Evolutionary conservation across 1,139 yeast species (phyloP).

Genomic region (Yamadazyma taylorii): DNA sequence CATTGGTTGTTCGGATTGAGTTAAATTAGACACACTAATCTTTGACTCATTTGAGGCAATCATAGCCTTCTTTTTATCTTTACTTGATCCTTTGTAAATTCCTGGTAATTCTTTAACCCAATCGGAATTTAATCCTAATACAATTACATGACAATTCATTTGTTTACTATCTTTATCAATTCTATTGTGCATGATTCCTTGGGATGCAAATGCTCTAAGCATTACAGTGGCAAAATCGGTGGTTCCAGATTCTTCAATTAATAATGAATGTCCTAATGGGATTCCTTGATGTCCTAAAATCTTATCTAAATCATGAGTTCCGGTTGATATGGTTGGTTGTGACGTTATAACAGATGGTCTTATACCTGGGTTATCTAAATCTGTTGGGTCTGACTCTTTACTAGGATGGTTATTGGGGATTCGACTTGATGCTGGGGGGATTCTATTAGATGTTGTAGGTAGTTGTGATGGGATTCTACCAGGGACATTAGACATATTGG

Average conservation of each 20-base stretch:
- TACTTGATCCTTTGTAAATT: conserved; percentile 66
- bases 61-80: conserved; percentile 61
- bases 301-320: conserved; percentile 72
- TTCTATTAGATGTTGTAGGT: neutral
- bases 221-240: conserved; percentile 86
- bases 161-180: conserved; percentile 22
- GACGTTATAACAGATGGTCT: conserved; percentile 79
- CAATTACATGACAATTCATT: conserved; percentile 60
- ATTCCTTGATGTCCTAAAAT: conserved; percentile 80
- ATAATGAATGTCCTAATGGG: conserved; percentile 70
- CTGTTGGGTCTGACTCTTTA: conserved; percentile 10
- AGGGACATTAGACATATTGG: conserved; percentile 10
- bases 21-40: conserved; percentile 66
- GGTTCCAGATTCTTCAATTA: conserved; percentile 82
- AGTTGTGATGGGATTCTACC: conserved; percentile 15
- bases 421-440: neutral
- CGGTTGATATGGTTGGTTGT: conserved; percentile 75
- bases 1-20: conserved; percentile 24
- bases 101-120: conserved; percentile 86
- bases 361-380: conserved; percentile 52
- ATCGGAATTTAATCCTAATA: conserved; percentile 57
- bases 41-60: conserved; percentile 60
- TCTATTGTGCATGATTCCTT: conserved; percentile 74
- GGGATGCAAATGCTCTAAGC: conserved; percentile 70
- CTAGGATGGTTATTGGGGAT: conserved; percentile 2